Evolutionary conservation across 148 eudicot species (phyloP), one percentile per base, ranked within the genome.

Genomic region (Camellia japonica): DNA sequence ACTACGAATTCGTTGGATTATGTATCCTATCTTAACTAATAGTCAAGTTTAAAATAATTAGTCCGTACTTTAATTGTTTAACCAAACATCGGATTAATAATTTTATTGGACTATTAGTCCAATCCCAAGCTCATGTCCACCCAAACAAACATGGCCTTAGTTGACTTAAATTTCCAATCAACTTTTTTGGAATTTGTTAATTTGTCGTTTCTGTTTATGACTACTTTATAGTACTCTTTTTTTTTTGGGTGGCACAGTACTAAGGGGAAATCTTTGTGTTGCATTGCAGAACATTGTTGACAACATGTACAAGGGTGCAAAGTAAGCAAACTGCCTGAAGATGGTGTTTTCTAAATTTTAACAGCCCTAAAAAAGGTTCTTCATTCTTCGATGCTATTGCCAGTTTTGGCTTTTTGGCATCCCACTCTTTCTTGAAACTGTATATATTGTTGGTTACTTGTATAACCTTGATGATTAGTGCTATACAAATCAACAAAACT

Each of bases 201-300:
- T 51, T 12, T 72, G 51, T 18, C 55, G 11, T 18, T 7, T 69
- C 59, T 19, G 7, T 9, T 49, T 70, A 19, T 11, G 72, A 23
- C 30, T 19, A 43, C 56, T 11, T 52, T 70, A 59, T 15, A 11
- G 18, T 59, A 59, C 54, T 51, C 9, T 51, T 59, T 11, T 11
- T 5, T 30, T 30, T 30, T 30, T 30, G 38, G 38, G 38, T 30
- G 38, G 38, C 38, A 30, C 8, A 3, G 59, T 52, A 71, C 75
- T 71, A 71, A 71, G 51, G 59, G 12, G 23, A 63, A 23, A 5
- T 51, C 3, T 10, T 20, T 16, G 16, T 46, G 49, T 44, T 30
- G 16, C 80, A 46, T 68, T 86, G 88, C 94, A 93, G 97, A 85
- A 74, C 75, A 62, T 84, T 56, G 86, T 93, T 59, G 97, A 93